These are phyloP conservation scores for Podaxis sp. DNA, from an alignment of 768 basidiomycete species.

Conservation along the genomic window DNA sequence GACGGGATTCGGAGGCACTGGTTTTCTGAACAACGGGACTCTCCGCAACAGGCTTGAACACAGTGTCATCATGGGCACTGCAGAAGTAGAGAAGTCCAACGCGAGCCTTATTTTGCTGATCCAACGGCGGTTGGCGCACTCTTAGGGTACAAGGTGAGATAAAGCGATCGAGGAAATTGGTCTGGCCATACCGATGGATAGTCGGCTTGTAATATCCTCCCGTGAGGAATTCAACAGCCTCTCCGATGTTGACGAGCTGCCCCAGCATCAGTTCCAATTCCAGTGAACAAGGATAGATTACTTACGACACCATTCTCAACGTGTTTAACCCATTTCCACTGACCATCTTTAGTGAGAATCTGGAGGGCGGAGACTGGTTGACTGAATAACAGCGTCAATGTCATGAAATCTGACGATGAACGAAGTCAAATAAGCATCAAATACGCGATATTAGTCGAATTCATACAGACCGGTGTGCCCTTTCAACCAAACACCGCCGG, in stretches of 20 bases:
- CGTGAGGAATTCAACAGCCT: constrained; percentile 47
- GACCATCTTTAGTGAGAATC: constrained; percentile 39
- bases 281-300: not conserved
- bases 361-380: constrained; percentile 49
- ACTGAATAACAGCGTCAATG: constrained; percentile 46
- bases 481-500: constrained; percentile 50
- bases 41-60: constrained; percentile 36
- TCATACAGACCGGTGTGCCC: constrained; percentile 42
- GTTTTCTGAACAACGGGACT: constrained; percentile 43
- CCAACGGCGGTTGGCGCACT: constrained; percentile 48
- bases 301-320: constrained; percentile 44
- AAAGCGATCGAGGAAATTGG: not conserved
- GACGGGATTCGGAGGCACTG: constrained; percentile 27
- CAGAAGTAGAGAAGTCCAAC: constrained; percentile 49
- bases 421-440: not conserved
- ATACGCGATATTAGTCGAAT: not conserved
- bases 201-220: constrained; percentile 50
- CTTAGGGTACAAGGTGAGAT: constrained; percentile 20
- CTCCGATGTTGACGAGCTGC: constrained; percentile 47
- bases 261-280: not conserved
- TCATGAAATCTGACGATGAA: constrained; percentile 37
- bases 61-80: constrained; percentile 44
- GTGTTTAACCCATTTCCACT: constrained; percentile 48
- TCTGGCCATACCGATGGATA: constrained; percentile 33
- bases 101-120: constrained; percentile 43